Evolutionary conservation across 768 basidiomycete genomes (phyloP).

Genomic region (Pholiota microspora): DNA sequence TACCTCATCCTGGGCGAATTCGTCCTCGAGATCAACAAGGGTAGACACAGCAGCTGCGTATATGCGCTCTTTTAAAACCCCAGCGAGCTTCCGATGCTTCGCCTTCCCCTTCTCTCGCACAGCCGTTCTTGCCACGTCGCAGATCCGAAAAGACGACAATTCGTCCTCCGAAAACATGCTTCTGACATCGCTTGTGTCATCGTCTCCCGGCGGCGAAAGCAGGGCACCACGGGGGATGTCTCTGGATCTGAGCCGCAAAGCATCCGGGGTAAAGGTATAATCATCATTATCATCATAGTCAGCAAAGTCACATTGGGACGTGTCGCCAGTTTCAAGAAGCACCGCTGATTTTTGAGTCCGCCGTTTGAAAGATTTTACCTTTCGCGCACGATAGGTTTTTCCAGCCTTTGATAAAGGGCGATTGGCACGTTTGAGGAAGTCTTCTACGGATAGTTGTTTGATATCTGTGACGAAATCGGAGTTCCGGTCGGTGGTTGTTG

Average conservation of each 20-base stretch:
- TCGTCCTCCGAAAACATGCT: not conserved
- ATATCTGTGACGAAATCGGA: not conserved
- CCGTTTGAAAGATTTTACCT: not conserved
- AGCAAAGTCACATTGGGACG: too few relatives aligned
- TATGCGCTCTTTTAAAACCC: conserved; percentile 29
- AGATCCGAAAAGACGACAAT: conserved; percentile 1
- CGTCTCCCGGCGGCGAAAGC: not conserved
- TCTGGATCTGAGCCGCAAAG: conserved; percentile 2
- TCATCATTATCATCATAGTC: not conserved
- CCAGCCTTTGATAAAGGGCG: conserved; percentile 2
- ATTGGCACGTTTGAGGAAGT: conserved; percentile 24
- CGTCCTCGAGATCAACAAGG: conserved; percentile 28
- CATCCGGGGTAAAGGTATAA: not conserved
- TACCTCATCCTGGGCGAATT: conserved; percentile 11
- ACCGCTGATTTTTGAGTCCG: not conserved
- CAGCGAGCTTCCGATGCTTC: conserved; percentile 15
- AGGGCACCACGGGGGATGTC: not conserved
- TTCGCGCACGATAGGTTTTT: conserved; percentile 11
- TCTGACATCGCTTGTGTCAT: not conserved
- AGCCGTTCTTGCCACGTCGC: not conserved
- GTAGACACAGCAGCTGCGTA: conserved; percentile 34
- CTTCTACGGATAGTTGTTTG: conserved; percentile 26
- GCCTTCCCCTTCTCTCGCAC: not conserved
- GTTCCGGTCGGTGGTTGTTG: not conserved
- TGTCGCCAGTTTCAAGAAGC: not conserved